Evolutionary conservation across 441 rosid species (phyloP).

Genomic region (Gossypium aridum): DNA sequence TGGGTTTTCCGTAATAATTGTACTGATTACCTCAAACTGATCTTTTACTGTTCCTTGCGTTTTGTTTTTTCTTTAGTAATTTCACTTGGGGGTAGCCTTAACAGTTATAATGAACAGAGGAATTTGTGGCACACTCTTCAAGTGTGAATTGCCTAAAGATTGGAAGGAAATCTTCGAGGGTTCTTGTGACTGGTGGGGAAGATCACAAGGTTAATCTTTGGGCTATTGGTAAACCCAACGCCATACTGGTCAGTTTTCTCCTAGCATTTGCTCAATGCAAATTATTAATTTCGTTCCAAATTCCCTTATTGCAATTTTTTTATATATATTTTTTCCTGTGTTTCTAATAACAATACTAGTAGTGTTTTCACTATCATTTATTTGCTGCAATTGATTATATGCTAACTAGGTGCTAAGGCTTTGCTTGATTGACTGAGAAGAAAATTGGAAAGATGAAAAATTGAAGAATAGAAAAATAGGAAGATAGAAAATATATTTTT

Average conservation of each 20-base stretch:
- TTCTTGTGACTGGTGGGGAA: constrained; percentile 95
- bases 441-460: too few species aligned
- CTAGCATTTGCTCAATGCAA: background rate
- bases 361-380: background rate
- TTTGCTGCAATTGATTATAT: background rate
- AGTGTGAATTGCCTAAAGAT: constrained; percentile 91
- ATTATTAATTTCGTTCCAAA: background rate
- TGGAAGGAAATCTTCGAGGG: constrained; percentile 95
- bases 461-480: too few species aligned
- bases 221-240: constrained; percentile 99
- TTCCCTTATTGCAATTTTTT: background rate
- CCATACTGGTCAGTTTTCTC: constrained; percentile 67
- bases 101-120: constrained; percentile 59
- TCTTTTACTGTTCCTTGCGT: constrained; percentile 12
- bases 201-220: constrained; percentile 97
- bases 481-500: too few species aligned
- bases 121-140: constrained; percentile 99
- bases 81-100: constrained; percentile 35
- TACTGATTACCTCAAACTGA: constrained; percentile 11
- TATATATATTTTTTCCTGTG: background rate
- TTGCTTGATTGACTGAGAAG: too few species aligned
- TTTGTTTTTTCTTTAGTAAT: constrained; percentile 8
- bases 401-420: background rate
- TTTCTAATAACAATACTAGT: background rate
- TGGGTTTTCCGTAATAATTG: background rate